Base-by-base conservation (phyloP, 139 green algal genomes). In the Volvox africanus region DNA sequence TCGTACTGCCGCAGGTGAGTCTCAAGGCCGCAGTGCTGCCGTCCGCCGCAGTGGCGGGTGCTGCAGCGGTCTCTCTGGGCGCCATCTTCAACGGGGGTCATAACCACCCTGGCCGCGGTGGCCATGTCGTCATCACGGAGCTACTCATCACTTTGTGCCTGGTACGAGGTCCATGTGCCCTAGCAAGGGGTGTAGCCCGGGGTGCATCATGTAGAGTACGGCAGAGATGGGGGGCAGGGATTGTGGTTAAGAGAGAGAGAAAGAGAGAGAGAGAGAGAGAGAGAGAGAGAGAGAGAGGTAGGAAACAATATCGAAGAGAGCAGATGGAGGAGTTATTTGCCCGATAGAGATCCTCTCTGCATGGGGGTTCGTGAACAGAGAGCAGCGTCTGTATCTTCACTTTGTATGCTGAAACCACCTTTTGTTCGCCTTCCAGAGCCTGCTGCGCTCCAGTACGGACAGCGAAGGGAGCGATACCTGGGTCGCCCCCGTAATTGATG, bases 41-140 rank as follows among this genome's bases (percentile, higher is more conserved):
- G 33, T 71, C 69, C 0, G 20, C 33, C 2, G 67, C 33, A 6
- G 24, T 37, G 13, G 67, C 18, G 2, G 71, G 21, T 30, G 71
- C 71, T 18, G 71, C 35, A 21, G 26, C 30, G 44, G 65, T 89
- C 21, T 21, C 69, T 0, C 36, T n/a, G 1, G 84, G 37, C 0
- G 84, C 84, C 28, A 55, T 89, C 5, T 89, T 82, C 28, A 89
- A 89, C 84, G 44, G 84, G 28, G 84, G 84, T 50, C 78, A 82
- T 30, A 50, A 89, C 67, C 84, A 89, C 69, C 84, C 84, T 16
- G 84, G 84, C 2, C 26, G 84, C 11, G 84, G 84, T 0, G 84
- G 84, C 28, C 84, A 89, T 50, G 84, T 89, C 68, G 84, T 89
- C 37, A 36, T 55, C 2, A 6, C 36, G 37, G 84, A 89, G 69